Percentiles rank a stretch among this genome's conserved stretches.
phyloP scores from a whole-genome alignment of 2,329 filamentous ascomycete genomes.

The Periconia macrospinosa region DNA sequence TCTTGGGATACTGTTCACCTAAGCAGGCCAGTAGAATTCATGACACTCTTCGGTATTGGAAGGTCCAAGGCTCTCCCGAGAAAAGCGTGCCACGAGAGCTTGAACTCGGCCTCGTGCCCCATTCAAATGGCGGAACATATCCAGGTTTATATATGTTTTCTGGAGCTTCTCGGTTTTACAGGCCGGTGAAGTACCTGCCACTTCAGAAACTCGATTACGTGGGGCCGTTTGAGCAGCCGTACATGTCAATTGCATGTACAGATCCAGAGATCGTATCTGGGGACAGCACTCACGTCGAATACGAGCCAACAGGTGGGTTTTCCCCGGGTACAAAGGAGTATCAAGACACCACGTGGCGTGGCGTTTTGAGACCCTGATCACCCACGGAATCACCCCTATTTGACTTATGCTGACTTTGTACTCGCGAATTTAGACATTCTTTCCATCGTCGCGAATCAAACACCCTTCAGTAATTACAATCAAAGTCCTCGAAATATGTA shows the following conservation, averaged over 20 bases:
- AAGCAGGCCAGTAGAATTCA: slow-evolving; percentile 79
- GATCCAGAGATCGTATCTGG: slow-evolving; percentile 85
- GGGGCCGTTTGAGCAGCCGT: slow-evolving; percentile 93
- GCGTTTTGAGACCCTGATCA: slow-evolving; percentile 98
- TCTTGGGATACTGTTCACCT: slow-evolving; percentile 88
- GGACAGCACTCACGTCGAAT: slow-evolving; percentile 90
- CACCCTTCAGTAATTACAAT: slow-evolving; percentile 97
- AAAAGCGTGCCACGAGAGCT: slow-evolving; percentile 80
- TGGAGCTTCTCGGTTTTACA: slow-evolving; percentile 78
- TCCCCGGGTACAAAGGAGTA: no score
- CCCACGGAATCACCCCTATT: no score
- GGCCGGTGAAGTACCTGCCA: slow-evolving; percentile 89
- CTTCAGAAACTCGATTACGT: slow-evolving; percentile 85
- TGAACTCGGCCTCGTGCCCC: slow-evolving; percentile 89
- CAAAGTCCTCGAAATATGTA: slow-evolving; percentile 99
- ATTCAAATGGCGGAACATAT: slow-evolving; percentile 89
- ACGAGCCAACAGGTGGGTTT: slow-evolving; percentile 91
- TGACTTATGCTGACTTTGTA: no score
- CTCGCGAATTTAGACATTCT: no score
- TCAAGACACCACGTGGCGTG: no score
- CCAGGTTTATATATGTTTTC: slow-evolving; percentile 95
- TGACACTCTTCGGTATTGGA: slow-evolving; percentile 91
- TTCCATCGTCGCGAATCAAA: slow-evolving; percentile 98
- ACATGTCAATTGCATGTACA: slow-evolving; percentile 96
- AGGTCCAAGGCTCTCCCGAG: slow-evolving; percentile 72